Conservation (phyloP, 306 rosid genomes). For the Parietaria judaica region DNA sequence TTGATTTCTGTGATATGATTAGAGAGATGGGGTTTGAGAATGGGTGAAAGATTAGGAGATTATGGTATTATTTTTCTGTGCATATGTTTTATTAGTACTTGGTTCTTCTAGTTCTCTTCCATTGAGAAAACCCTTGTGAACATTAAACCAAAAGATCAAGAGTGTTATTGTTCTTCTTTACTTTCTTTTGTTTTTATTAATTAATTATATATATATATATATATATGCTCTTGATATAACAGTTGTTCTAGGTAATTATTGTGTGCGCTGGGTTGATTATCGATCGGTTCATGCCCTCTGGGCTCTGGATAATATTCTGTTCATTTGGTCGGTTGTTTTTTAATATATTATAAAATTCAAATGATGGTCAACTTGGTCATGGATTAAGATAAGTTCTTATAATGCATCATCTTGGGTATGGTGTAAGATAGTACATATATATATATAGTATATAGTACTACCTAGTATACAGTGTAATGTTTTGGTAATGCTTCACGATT, state of each 20-base stretch:
- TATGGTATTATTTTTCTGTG: conserved; percentile 12
- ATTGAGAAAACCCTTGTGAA: conserved; percentile 1
- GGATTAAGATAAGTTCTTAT: neutral
- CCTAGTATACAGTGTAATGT: too few species aligned
- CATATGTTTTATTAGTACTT: conserved; percentile 11
- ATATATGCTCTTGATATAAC: too few species aligned
- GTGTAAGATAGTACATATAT: too few species aligned
- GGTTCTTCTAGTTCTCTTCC: neutral
- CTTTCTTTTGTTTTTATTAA: neutral
- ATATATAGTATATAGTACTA: too few species aligned
- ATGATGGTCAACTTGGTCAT: too few species aligned
- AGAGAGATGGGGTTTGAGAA: neutral
- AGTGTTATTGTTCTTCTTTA: neutral
- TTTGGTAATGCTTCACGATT: too few species aligned
- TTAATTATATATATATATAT: too few species aligned
- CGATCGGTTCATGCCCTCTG: neutral
- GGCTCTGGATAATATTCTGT: neutral
- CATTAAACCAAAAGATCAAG: too few species aligned
- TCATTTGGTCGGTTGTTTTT: too few species aligned
- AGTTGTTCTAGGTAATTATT: too few species aligned
- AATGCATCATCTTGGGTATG: too few species aligned
- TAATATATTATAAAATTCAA: too few species aligned
- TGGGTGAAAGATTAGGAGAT: conserved; percentile 8
- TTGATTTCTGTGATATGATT: neutral
- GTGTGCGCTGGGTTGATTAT: neutral